Percentiles rank a stretch among this genome's conserved stretches.
These are phyloP conservation scores for Drosera capensis DNA, from an alignment of 148 eudicot genomes.

Conservation along the genomic window DNA sequence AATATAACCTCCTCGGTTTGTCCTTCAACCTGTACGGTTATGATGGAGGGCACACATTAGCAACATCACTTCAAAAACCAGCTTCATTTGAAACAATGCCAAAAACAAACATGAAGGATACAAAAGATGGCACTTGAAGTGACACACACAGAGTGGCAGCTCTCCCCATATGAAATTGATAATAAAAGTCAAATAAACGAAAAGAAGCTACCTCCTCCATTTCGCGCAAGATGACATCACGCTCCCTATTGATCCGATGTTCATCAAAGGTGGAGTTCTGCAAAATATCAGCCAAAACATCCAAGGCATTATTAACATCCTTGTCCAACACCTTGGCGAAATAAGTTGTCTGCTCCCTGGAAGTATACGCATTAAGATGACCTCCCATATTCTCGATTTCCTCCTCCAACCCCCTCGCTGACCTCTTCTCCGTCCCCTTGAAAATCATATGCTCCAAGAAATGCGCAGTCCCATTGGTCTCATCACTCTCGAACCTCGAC, in stretches of 20 bases:
- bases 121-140: not conserved
- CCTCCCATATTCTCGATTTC: conserved; percentile 94
- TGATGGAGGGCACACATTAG: not conserved
- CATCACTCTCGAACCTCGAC: conserved; percentile 50
- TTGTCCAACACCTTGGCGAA: conserved; percentile 62
- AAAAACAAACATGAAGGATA: not conserved
- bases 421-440: conserved; percentile 52
- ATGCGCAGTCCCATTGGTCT: conserved; percentile 65
- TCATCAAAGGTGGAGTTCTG: conserved; percentile 83
- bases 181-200: not conserved
- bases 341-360: conserved; percentile 76
- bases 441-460: conserved; percentile 74
- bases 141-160: too few species aligned
- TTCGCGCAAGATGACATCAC: conserved; percentile 82
- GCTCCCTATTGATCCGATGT: conserved; percentile 37
- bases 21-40: conserved; percentile 49
- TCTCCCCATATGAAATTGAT: not conserved
- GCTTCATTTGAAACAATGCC: conserved; percentile 1
- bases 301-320: conserved; percentile 50
- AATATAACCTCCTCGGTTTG: conserved; percentile 88
- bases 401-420: conserved; percentile 45
- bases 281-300: conserved; percentile 68
- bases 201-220: conserved; percentile 59
- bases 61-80: not conserved
- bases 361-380: conserved; percentile 81